Percentiles rank a stretch among this genome's conserved stretches.
Conservation (phyloP, 2,329 filamentous ascomycete species). For the Monosporascus sp. region DNA sequence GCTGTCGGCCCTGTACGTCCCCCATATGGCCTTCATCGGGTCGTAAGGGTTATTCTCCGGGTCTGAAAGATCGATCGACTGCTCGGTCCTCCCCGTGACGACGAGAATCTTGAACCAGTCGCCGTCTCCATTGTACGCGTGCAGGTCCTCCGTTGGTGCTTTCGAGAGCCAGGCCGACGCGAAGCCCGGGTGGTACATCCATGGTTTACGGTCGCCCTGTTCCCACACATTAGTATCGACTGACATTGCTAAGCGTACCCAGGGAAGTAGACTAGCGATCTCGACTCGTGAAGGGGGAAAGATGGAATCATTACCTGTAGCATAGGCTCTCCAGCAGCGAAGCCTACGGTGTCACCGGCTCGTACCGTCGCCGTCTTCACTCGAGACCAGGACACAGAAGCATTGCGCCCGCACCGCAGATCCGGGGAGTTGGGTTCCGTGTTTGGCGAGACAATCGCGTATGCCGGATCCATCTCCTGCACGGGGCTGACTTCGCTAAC, state of each 20-base stretch:
- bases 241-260: too few relatives aligned
- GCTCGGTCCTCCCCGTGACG: conserved; percentile 5
- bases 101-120: conserved; percentile 9
- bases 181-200: background rate
- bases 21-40: conserved; percentile 2
- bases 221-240: too few relatives aligned
- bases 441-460: background rate
- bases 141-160: background rate
- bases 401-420: background rate
- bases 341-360: background rate
- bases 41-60: conserved; percentile 2
- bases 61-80: conserved; percentile 6
- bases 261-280: too few relatives aligned
- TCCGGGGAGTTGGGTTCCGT: background rate
- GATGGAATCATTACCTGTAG: background rate
- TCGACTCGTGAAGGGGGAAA: background rate
- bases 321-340: background rate
- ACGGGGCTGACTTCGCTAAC: background rate
- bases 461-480: background rate
- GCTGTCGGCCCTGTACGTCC: conserved; percentile 3
- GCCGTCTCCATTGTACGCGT: conserved; percentile 2
- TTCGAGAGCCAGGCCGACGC: background rate
- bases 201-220: background rate
- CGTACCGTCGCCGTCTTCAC: background rate
- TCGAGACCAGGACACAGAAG: background rate